These are phyloP conservation scores for Moricandia arvensis DNA, from an alignment of 345 rosid species.

Conservation along the genomic window DNA sequence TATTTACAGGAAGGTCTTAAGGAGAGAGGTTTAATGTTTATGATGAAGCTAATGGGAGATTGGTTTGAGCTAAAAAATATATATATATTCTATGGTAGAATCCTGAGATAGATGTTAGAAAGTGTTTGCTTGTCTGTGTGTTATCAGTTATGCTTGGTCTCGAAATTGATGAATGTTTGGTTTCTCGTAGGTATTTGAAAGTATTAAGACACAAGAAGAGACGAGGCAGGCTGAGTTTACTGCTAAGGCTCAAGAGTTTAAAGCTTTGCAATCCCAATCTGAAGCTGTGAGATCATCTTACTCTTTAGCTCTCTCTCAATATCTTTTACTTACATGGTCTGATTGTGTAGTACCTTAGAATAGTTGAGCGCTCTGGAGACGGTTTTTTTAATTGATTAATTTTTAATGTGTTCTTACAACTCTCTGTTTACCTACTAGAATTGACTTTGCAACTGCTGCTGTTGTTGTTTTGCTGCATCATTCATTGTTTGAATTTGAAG, in stretches of 20 bases:
- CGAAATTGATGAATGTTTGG: conserved; percentile 13
- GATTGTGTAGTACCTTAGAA: neutral
- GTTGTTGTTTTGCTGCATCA: neutral
- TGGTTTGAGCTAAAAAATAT: neutral
- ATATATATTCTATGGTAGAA: neutral
- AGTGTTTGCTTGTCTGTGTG: neutral
- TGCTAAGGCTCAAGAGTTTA: conserved; percentile 71
- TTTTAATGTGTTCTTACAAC: neutral
- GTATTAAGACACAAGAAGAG: conserved; percentile 73
- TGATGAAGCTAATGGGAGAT: conserved; percentile 2
- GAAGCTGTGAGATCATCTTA: conserved; percentile 63
- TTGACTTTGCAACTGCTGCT: neutral
- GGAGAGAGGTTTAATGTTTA: neutral
- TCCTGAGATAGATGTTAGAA: neutral
- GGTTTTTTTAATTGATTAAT: neutral
- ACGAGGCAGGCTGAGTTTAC: conserved; percentile 71
- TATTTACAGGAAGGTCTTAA: neutral
- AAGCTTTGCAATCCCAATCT: conserved; percentile 86
- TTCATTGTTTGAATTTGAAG: neutral
- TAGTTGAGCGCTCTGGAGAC: neutral
- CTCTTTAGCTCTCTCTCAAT: neutral
- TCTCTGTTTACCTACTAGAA: neutral
- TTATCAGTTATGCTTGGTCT: neutral
- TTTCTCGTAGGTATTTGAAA: conserved; percentile 64
- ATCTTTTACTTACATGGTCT: neutral